Base-by-base conservation (phyloP, 805 yeast species). In the Nakazawaea siamensis region DNA sequence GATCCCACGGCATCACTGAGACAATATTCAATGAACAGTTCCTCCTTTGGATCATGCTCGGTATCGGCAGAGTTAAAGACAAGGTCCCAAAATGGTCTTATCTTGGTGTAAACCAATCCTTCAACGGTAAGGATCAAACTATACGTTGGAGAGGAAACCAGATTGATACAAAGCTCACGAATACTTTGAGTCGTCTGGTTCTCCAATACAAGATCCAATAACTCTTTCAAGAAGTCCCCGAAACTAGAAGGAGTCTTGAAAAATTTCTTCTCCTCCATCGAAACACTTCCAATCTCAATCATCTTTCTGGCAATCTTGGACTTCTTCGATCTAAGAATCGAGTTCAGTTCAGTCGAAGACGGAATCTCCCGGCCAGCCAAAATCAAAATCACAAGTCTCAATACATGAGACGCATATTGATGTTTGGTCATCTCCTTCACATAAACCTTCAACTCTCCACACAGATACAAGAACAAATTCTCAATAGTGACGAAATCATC, bases 1-100 rank as follows among this genome's bases (percentile, higher is more conserved):
- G 94, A 81, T 0, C 97, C 98, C n/a, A 88, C 85, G 1, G 94
- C 66, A 50, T 87, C 95, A 7, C 92, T 74, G 24, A 90, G 59
- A 36, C 88, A 64, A 48, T 81, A 82, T 52, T 87, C 95, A 20
- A 88, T 78, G 54, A 82, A 87, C 0, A 92, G 75, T 43, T 73
- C 88, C 47, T 83, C 92, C 39, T 73, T 68, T 1, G 71, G 34
- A 42, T 80, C 76, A 33, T 57, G 65, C 18, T 66, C 76, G 3
- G 64, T 71, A 11, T 62, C 60, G 9, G 68, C 71, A 27, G 58
- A 57, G 29, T 57, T 54, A 58, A 86, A 83, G 0, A 79, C 62
- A 28, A 70, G 54, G 48, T 76, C 77, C 80, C 87, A 81, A 41
- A 79, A 60, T 15, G 75, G 62, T 52, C 90, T 74, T 35, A 77